A percentile compares a stretch with the other conserved stretches of the same genome.
phyloP scores from a whole-genome alignment of 2,329 filamentous ascomycete genomes.

The Botrytis porri region DNA sequence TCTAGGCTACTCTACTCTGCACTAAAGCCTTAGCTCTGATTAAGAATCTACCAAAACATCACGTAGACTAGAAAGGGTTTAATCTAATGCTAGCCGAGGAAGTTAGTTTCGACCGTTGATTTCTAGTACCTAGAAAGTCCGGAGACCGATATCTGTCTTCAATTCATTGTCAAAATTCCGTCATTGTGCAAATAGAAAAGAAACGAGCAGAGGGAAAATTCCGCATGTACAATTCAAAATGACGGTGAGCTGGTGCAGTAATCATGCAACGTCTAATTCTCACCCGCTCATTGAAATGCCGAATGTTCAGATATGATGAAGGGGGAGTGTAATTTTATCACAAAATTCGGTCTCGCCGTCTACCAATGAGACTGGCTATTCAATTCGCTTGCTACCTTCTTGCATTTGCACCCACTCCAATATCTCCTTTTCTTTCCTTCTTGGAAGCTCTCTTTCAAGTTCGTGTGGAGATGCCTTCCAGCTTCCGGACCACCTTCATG shows the following conservation, averaged over 20 bases:
- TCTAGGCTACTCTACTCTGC: neutral
- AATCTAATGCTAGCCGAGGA: neutral
- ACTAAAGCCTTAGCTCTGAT: neutral
- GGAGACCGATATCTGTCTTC: neutral
- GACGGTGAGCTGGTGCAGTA: slow-evolving; percentile 9
- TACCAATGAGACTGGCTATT: neutral
- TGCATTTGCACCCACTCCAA: slow-evolving; percentile 10
- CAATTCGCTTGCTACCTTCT: slow-evolving; percentile 6
- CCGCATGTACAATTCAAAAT: neutral
- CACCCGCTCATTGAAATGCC: neutral
- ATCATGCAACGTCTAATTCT: neutral
- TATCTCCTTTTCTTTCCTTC: slow-evolving; percentile 13
- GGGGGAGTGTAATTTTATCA: slow-evolving; percentile 4
- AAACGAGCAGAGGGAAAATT: neutral
- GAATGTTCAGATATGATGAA: slow-evolving; percentile 5
- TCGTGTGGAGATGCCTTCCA: slow-evolving; percentile 20
- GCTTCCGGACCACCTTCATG: slow-evolving; percentile 4
- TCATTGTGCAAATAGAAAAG: neutral
- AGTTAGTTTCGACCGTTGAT: neutral
- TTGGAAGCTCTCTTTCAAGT: neutral
- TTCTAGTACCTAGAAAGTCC: neutral
- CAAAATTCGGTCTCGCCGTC: slow-evolving; percentile 9
- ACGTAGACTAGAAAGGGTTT: neutral
- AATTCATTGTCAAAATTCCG: neutral
- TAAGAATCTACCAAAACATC: neutral